A percentile compares a stretch with the other conserved stretches of the same genome.
Evolutionary conservation across 2,329 filamentous ascomycete species (phyloP).

Genomic region (Ilyonectria destructans): DNA sequence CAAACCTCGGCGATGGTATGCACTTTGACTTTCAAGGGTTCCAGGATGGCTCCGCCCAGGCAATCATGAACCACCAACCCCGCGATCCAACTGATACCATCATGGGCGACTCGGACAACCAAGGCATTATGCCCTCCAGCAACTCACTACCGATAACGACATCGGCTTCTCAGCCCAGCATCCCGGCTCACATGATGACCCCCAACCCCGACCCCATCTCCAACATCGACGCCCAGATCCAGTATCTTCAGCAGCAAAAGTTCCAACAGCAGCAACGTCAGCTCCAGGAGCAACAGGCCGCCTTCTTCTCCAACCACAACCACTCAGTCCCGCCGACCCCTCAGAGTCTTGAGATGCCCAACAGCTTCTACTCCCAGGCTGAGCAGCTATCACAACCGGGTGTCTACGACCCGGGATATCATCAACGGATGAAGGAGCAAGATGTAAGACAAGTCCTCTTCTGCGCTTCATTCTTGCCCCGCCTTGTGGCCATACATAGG

Average conservation of each 20-base stretch:
- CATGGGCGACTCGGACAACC: constrained; percentile 54
- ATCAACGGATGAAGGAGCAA: constrained; percentile 78
- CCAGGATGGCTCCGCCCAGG: constrained; percentile 57
- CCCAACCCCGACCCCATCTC: constrained; percentile 68
- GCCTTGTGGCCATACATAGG: not conserved
- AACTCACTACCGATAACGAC: constrained; percentile 64
- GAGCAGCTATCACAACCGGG: constrained; percentile 69
- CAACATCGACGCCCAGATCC: constrained; percentile 77
- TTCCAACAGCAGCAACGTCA: constrained; percentile 74
- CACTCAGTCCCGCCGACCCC: constrained; percentile 84
- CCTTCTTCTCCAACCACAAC: constrained; percentile 69
- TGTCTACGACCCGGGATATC: constrained; percentile 76
- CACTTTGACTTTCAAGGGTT: constrained; percentile 75
- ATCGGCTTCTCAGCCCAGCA: constrained; percentile 61
- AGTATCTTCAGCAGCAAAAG: constrained; percentile 76
- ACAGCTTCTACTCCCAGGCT: constrained; percentile 72
- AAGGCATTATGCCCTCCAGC: constrained; percentile 51
- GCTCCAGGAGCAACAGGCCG: constrained; percentile 70
- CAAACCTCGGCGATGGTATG: constrained; percentile 67
- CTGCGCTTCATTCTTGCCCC: not conserved
- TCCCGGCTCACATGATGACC: constrained; percentile 64
- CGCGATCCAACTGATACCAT: constrained; percentile 55
- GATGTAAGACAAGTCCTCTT: constrained; percentile 64
- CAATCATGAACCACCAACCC: constrained; percentile 50
- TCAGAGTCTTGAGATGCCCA: constrained; percentile 83